Evolutionary conservation across 345 rosid species (phyloP), one percentile per base, ranked within the genome.

Genomic region (Rubroshorea leprosula): DNA sequence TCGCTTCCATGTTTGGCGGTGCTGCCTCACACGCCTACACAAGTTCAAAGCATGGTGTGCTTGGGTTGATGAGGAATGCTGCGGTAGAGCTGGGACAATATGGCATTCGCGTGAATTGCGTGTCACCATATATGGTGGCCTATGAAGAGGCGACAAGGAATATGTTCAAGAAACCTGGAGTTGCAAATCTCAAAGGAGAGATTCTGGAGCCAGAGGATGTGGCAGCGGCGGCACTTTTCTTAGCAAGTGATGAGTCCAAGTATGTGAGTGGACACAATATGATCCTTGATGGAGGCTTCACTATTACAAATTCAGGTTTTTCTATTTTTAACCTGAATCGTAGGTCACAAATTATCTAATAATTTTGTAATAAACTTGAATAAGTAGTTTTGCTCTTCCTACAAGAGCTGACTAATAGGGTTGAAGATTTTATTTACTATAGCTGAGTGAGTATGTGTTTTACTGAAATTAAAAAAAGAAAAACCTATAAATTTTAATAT

Each of bases 101-200:
- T 27, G 72, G 68, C 29, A 69, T 63, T 7, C 22, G 64, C 23
- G 73, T 63, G 17, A 69, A 69, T 20, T 45, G 73, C 17, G 10
- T 69, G 12, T 63, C 73, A 5, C 68, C 68, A 0, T 57, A 51
- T 15, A 8, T 18, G 20, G 43, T 68, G 16, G 35, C 2, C 27
- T 48, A 1, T 0, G 9, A 29, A 3, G 35, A 29, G 4, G 9
- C 29, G 55, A 1, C 49, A 3, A 18, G 5, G 23, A 55, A 41
- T 0, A 17, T 53, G 4, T 16, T 61, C 14, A 26, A 20, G 18
- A 8, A 13, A 1, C 38, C 46, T 5, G 56, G 7, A 61, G 3
- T 49, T 13, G 24, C 24, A 7, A 49, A 49, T 15, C 26, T 49
- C 3, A 49, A 49, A 23, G 53, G 53, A 9, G 53, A 18, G 24